Conservation (phyloP, 768 basidiomycete species). For the Lactarius hengduanensis region DNA sequence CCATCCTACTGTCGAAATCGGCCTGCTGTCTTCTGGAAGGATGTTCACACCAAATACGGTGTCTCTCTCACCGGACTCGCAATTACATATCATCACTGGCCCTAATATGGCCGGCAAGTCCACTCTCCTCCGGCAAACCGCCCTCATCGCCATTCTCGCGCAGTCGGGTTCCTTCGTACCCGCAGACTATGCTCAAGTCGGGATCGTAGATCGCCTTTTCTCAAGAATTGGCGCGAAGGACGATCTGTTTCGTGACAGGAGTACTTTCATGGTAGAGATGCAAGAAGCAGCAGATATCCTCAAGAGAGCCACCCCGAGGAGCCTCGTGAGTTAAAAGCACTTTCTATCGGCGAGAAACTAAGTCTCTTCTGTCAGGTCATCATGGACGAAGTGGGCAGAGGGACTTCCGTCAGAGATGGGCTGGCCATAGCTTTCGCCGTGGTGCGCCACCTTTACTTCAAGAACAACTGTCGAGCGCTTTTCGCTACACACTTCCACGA, state of each 20-base stretch:
- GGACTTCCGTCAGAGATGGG: constrained; percentile 90
- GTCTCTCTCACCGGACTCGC: constrained; percentile 54
- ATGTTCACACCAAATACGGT: constrained; percentile 85
- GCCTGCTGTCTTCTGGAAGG: constrained; percentile 69
- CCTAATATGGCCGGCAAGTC: constrained; percentile 98
- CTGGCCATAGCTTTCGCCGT: constrained; percentile 92
- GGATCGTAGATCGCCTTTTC: constrained; percentile 88
- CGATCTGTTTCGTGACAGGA: constrained; percentile 88
- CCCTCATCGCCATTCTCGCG: constrained; percentile 84
- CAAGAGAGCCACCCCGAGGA: constrained; percentile 73
- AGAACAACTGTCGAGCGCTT: constrained; percentile 76
- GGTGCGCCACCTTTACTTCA: constrained; percentile 72
- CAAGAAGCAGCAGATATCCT: constrained; percentile 92
- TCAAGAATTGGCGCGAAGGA: constrained; percentile 95
- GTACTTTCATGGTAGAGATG: constrained; percentile 99
- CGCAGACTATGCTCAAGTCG: constrained; percentile 74
- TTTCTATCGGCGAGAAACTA: background rate
- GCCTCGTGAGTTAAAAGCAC: constrained; percentile 56
- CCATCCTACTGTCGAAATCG: constrained; percentile 92
- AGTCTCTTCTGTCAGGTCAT: constrained; percentile 62
- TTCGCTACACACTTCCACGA: constrained; percentile 99
- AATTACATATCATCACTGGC: constrained; percentile 84
- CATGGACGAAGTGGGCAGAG: constrained; percentile 99
- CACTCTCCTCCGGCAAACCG: constrained; percentile 87
- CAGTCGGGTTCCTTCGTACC: constrained; percentile 95